Base-by-base conservation (phyloP, 805 yeast species). In the Lipomyces mesembrius region DNA sequence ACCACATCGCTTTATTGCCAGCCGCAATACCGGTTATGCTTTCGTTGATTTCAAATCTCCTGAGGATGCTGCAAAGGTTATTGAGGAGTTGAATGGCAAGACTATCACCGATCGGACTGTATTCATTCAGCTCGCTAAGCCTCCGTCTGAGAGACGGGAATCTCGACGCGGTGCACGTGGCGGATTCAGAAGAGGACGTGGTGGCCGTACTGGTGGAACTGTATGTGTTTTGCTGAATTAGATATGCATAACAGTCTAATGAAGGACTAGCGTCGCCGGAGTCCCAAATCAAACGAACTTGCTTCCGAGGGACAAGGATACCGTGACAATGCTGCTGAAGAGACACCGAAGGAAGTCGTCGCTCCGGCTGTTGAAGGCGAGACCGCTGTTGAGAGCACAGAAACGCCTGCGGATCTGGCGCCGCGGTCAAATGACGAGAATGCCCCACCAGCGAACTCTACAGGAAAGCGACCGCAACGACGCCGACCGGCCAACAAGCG, bases 11-110 rank as follows among this genome's bases (percentile, higher is more conserved):
- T 66, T 53, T 53, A 37, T 49, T 34, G 61, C 59, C 39, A 43
- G 37, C 3, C 61, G 35, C 32, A 57, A n/a, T 54, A 71, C 85
- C 70, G 94, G 95, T 2, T 83, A 85, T 61, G 91, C 90, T 7
- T 61, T 82, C 83, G 78, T 83, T 81, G 60, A 84, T 81, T 59
- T 77, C 84, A 65, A 59, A n/a, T 79, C 80, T 20, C 79, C 80
- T n/a, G 81, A 77, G 1, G 79, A 75, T 22, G 82, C 82, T 1
- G 77, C 77, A 2, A 77, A 77, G n/a, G 85, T 88, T 2, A 77
- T 84, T 57, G 78, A 74, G 22, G 74, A 75, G 22, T 76, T 84
- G 66, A 71, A 79, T 53, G 78, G 75, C 39, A 76, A 77, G 66
- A 80, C 79, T 64, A 72, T 83, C 57, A 71, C 77, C 52, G 81